Evolutionary conservation across 73 alveolate genomes (phyloP), one percentile per base, ranked within the genome.

Genomic region (Tetrahymena malaccensis): DNA sequence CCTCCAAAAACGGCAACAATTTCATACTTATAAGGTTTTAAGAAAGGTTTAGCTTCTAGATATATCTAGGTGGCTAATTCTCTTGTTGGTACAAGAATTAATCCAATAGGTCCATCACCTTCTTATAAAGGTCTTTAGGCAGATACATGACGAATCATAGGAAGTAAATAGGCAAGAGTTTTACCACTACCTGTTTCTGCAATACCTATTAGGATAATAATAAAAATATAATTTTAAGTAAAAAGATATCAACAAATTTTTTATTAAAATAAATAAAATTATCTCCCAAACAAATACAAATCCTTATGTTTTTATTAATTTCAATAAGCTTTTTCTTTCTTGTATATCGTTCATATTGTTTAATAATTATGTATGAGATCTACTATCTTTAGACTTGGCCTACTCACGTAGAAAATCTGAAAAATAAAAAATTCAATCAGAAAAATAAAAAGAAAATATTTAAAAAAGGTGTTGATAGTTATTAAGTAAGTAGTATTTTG

Each of bases 151-250:
- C 99, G 96, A 17, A 99, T 94, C 99, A 99, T 97, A 2, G 99
- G 99, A 40, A 99, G 98, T 84, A 99, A 96, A 93, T 98, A 99
- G n/a, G 99, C 99, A 33, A 99, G 96, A 8, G 99, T 99, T 94
- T 99, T 99, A 19, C 99, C 99, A 85, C 99, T 96, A 16, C 99
- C 99, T 7, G 99, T 99, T 95, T 99, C 99, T n/a, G 99, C 99
- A 34, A 99, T 98, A 35, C 99, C 99, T 27, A 99, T 97, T 22
- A 98, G 22, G 16, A 70, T 70, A 70, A 70, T n/a, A 4, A 70
- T n/a, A 70, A 70, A 27, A 70, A 70, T 25, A 70, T 5, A 50
- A 8, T 11, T 0, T 50, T 50, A 50, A 50, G 83, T 50, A 21
- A 3, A 2, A 1, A 5, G 44, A 50, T 5, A 50, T 11, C 9